These are phyloP conservation scores for Xylaria sp. DNA, from an alignment of 2,329 filamentous ascomycete genomes.

Conservation along the genomic window DNA sequence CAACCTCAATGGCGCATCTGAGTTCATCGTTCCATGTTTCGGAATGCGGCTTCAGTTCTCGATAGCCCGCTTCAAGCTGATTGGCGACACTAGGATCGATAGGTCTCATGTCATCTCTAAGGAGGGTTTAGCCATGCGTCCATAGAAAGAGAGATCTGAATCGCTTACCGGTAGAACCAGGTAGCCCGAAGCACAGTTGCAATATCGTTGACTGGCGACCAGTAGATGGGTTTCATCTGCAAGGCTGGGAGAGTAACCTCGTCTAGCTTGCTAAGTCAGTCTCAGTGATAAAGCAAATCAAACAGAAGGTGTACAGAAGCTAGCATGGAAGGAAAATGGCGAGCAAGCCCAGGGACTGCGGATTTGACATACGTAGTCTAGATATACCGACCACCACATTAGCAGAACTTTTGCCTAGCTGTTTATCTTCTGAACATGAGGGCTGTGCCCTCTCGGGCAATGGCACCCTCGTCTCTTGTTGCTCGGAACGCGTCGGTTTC, in stretches of 20 bases:
- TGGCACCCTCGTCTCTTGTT: conserved; percentile 37
- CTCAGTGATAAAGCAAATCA: not conserved
- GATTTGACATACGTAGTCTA: conserved; percentile 67
- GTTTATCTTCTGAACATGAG: conserved; percentile 40
- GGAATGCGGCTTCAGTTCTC: conserved; percentile 87
- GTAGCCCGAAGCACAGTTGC: conserved; percentile 85
- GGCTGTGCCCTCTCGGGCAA: conserved; percentile 32
- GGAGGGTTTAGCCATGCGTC: conserved; percentile 21
- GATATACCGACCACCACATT: conserved; percentile 89
- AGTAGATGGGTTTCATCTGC: conserved; percentile 97
- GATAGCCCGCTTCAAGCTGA: conserved; percentile 89
- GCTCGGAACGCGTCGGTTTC: conserved; percentile 40
- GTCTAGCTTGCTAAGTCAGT: conserved; percentile 53
- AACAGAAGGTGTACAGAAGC: not conserved
- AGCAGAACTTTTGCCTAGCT: conserved; percentile 45
- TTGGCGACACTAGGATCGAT: conserved; percentile 89
- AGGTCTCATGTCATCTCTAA: conserved; percentile 85
- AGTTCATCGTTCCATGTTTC: conserved; percentile 94
- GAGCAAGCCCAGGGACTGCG: not conserved
- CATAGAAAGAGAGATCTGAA: not conserved
- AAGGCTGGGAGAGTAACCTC: conserved; percentile 84
- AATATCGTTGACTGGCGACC: conserved; percentile 92
- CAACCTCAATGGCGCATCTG: conserved; percentile 88
- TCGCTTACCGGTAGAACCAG: conserved; percentile 85
- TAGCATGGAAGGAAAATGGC: not conserved